Evolutionary conservation across 768 basidiomycete species (phyloP).

Genomic region (Leucocoprinus birnbaumii): DNA sequence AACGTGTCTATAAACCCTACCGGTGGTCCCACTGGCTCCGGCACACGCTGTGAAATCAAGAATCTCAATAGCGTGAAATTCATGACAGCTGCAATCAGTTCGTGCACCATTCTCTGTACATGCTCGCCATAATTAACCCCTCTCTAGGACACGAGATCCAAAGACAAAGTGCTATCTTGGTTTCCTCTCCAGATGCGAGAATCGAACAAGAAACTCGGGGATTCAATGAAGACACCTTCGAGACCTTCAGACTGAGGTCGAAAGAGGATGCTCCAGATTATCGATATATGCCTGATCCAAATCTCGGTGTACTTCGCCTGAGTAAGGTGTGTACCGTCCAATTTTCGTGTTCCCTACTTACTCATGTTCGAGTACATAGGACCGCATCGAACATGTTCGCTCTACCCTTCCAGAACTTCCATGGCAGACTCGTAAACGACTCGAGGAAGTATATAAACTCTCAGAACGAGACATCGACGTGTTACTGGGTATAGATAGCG

Average conservation of each 20-base stretch:
- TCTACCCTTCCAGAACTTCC: slow-evolving; percentile 75
- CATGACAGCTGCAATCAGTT: slow-evolving; percentile 84
- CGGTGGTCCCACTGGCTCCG: slow-evolving; percentile 51
- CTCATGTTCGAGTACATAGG: slow-evolving; percentile 32
- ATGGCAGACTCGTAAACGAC: slow-evolving; percentile 50
- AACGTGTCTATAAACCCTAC: slow-evolving; percentile 86
- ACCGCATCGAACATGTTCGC: slow-evolving; percentile 53
- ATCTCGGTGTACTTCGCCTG: slow-evolving; percentile 72
- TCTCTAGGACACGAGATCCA: slow-evolving; percentile 73
- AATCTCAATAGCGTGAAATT: slow-evolving; percentile 92
- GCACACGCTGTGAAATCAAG: slow-evolving; percentile 91
- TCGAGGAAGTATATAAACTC: slow-evolving; percentile 47
- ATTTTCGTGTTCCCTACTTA: no score
- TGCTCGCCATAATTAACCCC: neutral
- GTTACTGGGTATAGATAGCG: slow-evolving; percentile 70
- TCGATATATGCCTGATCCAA: slow-evolving; percentile 97
- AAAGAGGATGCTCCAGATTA: slow-evolving; percentile 98
- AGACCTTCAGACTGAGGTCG: slow-evolving; percentile 79
- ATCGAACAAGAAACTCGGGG: slow-evolving; percentile 89
- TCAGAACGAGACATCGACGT: slow-evolving; percentile 69
- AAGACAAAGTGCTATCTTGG: slow-evolving; percentile 67
- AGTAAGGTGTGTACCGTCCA: slow-evolving; percentile 34
- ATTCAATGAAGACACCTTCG: slow-evolving; percentile 77
- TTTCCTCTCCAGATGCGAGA: slow-evolving; percentile 26
- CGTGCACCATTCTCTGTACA: slow-evolving; percentile 20